Base-by-base conservation (phyloP, 805 yeast genomes). In the Saccharomyces jurei region DNA sequence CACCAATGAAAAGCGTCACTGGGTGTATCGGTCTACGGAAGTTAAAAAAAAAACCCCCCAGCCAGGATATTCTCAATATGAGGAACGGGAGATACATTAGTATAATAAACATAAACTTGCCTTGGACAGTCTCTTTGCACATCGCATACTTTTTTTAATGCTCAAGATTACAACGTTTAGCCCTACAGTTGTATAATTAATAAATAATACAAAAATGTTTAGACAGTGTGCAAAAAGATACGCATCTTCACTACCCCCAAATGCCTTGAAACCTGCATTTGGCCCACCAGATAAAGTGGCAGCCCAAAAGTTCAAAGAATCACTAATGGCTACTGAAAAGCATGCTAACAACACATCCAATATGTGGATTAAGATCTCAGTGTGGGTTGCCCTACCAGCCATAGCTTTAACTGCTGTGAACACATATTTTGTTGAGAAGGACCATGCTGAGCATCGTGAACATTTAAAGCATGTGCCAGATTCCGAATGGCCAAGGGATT, bases 401-500 rank as follows among this genome's bases (percentile, higher is more conserved):
- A 82, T 91, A 63, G 73, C 80, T 56, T 78, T 82, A 65, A 79
- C 92, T 61, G 87, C 94, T 50, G 78, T 85, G 68, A 89, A 89
- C 77, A 89, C 94, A 53, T 84, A 80, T 74, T 81, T 81, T 65
- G 79, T 86, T 69, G 99, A 92, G 79, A 74, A 79, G 66, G 89
- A 86, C 73, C 99, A 94, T 74, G 90, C 94, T 63, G 80, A 84
- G 67, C 99, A 94, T 81, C 83, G 94, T 78, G 80, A 79, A 71
- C 94, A 87, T 74, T 76, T 82, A 66, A 70, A 73, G 51, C 77
- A 77, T 65, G 76, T 89, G 55, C 72, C 89, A 32, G 97, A 91
- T 71, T 92, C 86, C 64, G 96, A 91, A 71, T 88, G 96, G 90
- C 97, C 97, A 68, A 76, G 73, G 58, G 94, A 87, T 75, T 88